Base-by-base conservation (phyloP, 305 asterid genomes). In the Solanum chacoense region DNA sequence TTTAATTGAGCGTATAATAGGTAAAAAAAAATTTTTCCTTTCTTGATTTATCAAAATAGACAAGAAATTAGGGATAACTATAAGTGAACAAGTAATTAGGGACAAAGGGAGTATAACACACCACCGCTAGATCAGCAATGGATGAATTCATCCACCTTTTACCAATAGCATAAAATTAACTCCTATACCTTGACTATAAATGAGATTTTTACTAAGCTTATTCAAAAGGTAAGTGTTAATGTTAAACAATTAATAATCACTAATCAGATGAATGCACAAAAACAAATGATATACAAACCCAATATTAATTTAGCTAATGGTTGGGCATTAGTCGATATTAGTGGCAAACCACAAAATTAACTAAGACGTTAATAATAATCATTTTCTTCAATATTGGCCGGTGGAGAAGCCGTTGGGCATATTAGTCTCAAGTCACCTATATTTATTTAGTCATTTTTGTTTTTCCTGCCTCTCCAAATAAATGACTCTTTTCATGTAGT, bases 221-320 rank as follows among this genome's bases (percentile, higher is more conserved):
- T 83, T 10, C 20, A 31, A 50, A 83, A 50, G 87, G 87, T 20
- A 83, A 83, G 20, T 22, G 40, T 31, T 29, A 0, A 83, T 83
- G 38, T 83, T 83, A 16, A 16, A 29, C 40, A 35, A 26, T 28
- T 59, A 88, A 45, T 63, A 63, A 75, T 77, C 32, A 34, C 50
- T 50, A 87, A 76, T 55, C 18, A 87, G 74, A 87, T 77, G 85
- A 35, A 55, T 87, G 77, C 85, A 83, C 72, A 83, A 50, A 69
- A 81, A 45, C 38, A 50, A 83, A 36, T 29, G 37, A 83, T 7
- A 32, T 50, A 32, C 86, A 83, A 31, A 29, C 40, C 72, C 18
- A 50, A 18, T 83, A 83, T 31, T 50, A 3, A 83, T 83, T 45
- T 18, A 83, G 87, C 31, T 50, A 83, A 42, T 81, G 86, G 86